Evolutionary conservation across 2,329 filamentous ascomycete genomes (phyloP).

Genomic region (Diaporthe humulicola): DNA sequence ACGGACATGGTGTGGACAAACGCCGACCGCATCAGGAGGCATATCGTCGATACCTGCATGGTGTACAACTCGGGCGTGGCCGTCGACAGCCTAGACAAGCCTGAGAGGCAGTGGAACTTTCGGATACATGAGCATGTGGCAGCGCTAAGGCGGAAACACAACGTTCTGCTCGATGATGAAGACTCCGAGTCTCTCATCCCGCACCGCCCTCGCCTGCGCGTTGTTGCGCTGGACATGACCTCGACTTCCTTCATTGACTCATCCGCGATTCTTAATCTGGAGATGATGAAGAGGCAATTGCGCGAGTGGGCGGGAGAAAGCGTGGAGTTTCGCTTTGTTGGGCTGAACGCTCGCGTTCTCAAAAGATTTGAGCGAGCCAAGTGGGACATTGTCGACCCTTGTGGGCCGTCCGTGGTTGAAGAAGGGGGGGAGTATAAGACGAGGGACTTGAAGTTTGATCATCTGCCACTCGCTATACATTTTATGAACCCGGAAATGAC

Average conservation of each 20-base stretch:
- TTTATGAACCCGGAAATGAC: constrained; percentile 17
- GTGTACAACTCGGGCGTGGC: constrained; percentile 12
- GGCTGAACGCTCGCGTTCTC: constrained; percentile 17
- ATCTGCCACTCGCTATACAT: constrained; percentile 15
- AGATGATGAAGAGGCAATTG: constrained; percentile 32
- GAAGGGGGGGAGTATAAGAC: neutral
- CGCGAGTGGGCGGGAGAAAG: constrained; percentile 29
- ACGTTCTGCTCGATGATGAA: neutral
- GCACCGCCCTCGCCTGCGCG: constrained; percentile 18
- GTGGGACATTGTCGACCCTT: constrained; percentile 24
- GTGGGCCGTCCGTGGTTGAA: neutral
- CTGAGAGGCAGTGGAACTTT: constrained; percentile 20
- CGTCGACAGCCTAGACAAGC: neutral
- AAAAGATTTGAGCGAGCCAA: constrained; percentile 33
- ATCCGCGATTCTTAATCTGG: constrained; percentile 50
- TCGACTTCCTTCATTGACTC: constrained; percentile 53
- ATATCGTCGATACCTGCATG: constrained; percentile 16
- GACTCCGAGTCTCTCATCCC: constrained; percentile 10
- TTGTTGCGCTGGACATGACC: constrained; percentile 43
- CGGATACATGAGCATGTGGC: constrained; percentile 5
- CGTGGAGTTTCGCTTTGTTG: constrained; percentile 23
- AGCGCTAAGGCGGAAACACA: neutral
- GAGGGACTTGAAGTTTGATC: constrained; percentile 24
- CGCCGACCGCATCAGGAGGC: constrained; percentile 19
- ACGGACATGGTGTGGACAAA: constrained; percentile 29